A percentile compares a stretch with the other conserved stretches of the same genome.
These are phyloP conservation scores for Cichorium intybus DNA, from an alignment of 140 eudicot genomes.

Conservation along the genomic window DNA sequence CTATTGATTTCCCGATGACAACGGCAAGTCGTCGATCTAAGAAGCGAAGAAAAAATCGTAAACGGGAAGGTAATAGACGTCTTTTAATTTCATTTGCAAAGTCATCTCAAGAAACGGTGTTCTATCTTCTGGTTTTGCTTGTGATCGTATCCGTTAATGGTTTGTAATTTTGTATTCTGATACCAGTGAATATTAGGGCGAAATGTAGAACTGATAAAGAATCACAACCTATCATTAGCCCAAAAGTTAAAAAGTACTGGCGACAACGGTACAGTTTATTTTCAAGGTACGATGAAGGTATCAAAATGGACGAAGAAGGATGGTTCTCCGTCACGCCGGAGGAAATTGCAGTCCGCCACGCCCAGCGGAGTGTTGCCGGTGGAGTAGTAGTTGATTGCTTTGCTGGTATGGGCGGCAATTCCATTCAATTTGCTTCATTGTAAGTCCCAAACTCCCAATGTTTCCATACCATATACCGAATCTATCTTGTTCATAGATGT, in stretches of 20 bases:
- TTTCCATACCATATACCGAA: neutral
- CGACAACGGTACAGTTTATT: slow-evolving; percentile 61
- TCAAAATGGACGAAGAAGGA: slow-evolving; percentile 75
- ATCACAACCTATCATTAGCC: slow-evolving; percentile 25
- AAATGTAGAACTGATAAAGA: slow-evolving; percentile 18
- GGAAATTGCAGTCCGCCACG: slow-evolving; percentile 67
- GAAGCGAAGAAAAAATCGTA: slow-evolving; percentile 17
- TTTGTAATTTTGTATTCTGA: neutral
- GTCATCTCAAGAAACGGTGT: neutral
- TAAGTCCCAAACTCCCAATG: slow-evolving; percentile 36
- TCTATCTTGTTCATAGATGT: neutral
- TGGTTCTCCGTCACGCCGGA: slow-evolving; percentile 94
- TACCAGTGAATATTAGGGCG: slow-evolving; percentile 31
- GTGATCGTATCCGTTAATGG: neutral
- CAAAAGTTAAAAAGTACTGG: slow-evolving; percentile 63
- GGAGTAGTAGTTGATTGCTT: slow-evolving; percentile 69
- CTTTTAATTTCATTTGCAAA: neutral
- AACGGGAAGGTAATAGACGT: slow-evolving; percentile 8
- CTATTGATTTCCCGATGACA: slow-evolving; percentile 7
- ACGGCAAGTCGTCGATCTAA: slow-evolving; percentile 24
- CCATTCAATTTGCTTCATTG: slow-evolving; percentile 76
- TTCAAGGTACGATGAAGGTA: slow-evolving; percentile 60
- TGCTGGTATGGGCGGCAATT: slow-evolving; percentile 79
- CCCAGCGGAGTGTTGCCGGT: slow-evolving; percentile 42
- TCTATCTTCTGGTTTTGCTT: neutral